Evolutionary conservation across 345 rosid species (phyloP).

Genomic region (Kandelia obovata): DNA sequence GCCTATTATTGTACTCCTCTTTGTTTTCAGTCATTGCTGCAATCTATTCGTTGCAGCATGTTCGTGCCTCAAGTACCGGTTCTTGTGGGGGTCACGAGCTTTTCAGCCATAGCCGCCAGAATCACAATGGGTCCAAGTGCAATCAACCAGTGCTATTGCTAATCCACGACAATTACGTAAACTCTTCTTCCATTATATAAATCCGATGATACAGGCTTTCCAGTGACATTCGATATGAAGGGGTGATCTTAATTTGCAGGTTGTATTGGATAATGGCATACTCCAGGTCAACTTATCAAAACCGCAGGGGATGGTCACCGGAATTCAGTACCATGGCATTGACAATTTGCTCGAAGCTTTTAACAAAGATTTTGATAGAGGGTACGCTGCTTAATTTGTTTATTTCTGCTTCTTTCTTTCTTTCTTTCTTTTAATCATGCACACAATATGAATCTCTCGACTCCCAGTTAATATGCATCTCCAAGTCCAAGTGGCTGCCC

Average conservation of each 20-base stretch:
- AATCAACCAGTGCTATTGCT: conserved; percentile 7
- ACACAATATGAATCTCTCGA: too few relatives aligned
- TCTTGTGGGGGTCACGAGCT: background rate
- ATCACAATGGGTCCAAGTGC: background rate
- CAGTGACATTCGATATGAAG: background rate
- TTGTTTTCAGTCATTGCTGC: background rate
- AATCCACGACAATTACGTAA: conserved; percentile 15
- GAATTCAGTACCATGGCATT: conserved; percentile 23
- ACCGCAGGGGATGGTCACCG: conserved; percentile 17
- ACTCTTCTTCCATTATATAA: background rate
- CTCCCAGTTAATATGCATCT: too few relatives aligned
- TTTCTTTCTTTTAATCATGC: too few relatives aligned
- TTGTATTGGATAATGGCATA: conserved; percentile 22
- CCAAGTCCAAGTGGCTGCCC: too few relatives aligned
- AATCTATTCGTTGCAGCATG: background rate
- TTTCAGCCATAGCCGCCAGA: background rate
- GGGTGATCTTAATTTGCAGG: conserved; percentile 11
- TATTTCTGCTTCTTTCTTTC: background rate
- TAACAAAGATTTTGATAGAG: conserved; percentile 12
- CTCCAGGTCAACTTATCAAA: conserved; percentile 8
- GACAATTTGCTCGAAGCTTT: conserved; percentile 19
- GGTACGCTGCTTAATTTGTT: conserved; percentile 5
- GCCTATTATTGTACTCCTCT: background rate
- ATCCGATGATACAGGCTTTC: background rate
- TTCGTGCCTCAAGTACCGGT: background rate